Evolutionary conservation across 1,139 yeast genomes (phyloP).

Genomic region (Sugiyamaella grinbergsii): DNA sequence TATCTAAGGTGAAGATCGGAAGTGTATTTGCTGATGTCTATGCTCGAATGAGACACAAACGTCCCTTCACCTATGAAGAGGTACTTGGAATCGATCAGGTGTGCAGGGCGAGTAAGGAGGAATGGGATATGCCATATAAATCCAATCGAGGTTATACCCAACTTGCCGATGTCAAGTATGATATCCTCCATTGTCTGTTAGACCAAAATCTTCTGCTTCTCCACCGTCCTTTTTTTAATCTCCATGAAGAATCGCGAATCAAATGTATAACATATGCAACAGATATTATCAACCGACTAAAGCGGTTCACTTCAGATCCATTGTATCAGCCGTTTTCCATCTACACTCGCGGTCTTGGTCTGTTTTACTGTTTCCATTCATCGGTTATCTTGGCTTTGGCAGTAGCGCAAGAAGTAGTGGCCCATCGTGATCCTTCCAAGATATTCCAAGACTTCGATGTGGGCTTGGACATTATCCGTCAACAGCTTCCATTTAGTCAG

Average conservation of each 20-base stretch:
- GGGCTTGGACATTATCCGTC: constrained; percentile 6
- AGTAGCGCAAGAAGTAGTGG: constrained; percentile 19
- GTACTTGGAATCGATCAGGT: constrained; percentile 20
- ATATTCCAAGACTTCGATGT: constrained; percentile 14
- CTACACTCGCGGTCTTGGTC: constrained; percentile 22
- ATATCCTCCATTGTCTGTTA: constrained; percentile 19
- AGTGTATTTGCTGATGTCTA: constrained; percentile 19
- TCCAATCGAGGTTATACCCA: constrained; percentile 15
- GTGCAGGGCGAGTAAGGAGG: constrained; percentile 10
- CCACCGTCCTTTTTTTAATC: constrained; percentile 22
- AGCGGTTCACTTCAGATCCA: constrained; percentile 15
- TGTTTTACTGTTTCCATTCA: constrained; percentile 24
- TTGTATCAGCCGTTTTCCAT: constrained; percentile 15
- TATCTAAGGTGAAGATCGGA: constrained; percentile 21
- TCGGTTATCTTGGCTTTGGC: constrained; percentile 22
- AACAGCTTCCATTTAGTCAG: constrained; percentile 9
- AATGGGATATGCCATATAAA: constrained; percentile 22
- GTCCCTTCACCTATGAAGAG: constrained; percentile 21
- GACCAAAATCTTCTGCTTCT: constrained; percentile 23
- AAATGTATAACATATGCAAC: constrained; percentile 20
- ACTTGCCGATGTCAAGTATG: constrained; percentile 18
- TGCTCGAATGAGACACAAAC: constrained; percentile 20
- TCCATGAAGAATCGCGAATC: constrained; percentile 22
- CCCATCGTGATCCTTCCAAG: constrained; percentile 10
- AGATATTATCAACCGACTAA: constrained; percentile 14